Percentiles rank a stretch among this genome's conserved stretches.
Evolutionary conservation across 1,284 basidiomycete species (phyloP).

Genomic region (Ceratobasidium sp.): DNA sequence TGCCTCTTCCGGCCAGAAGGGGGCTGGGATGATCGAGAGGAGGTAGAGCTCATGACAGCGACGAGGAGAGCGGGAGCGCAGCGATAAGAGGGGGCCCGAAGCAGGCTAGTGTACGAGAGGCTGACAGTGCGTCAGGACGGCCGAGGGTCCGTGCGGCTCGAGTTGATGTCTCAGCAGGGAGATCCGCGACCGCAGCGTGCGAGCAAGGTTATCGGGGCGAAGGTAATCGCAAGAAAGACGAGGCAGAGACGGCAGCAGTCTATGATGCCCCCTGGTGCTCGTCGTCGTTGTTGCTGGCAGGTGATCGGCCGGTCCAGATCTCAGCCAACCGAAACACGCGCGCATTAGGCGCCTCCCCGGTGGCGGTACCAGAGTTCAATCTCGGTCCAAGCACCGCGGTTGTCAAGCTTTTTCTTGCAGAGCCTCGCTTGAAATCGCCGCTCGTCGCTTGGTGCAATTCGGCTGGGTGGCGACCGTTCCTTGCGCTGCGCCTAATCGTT

Average conservation of each 20-base stretch:
- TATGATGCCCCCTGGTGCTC: neutral
- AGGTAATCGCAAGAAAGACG: neutral
- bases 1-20: constrained; percentile 44
- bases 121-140: neutral
- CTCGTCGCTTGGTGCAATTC: neutral
- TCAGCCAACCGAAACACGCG: constrained; percentile 25
- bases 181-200: constrained; percentile 24
- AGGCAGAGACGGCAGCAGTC: neutral
- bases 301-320: constrained; percentile 31
- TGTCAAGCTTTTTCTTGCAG: neutral
- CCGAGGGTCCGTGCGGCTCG: constrained; percentile 28
- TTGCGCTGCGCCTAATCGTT: neutral
- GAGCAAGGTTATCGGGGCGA: neutral
- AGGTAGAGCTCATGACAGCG: constrained; percentile 31
- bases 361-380: constrained; percentile 6
- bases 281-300: constrained; percentile 27
- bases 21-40: constrained; percentile 38
- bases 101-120: neutral
- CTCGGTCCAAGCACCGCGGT: neutral
- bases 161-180: constrained; percentile 24
- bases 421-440: neutral
- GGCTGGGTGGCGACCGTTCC: neutral
- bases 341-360: constrained; percentile 2
- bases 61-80: neutral
- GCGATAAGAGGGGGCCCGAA: neutral